Conservation (phyloP, 305 asterid genomes). For the Coffea humblotiana region DNA sequence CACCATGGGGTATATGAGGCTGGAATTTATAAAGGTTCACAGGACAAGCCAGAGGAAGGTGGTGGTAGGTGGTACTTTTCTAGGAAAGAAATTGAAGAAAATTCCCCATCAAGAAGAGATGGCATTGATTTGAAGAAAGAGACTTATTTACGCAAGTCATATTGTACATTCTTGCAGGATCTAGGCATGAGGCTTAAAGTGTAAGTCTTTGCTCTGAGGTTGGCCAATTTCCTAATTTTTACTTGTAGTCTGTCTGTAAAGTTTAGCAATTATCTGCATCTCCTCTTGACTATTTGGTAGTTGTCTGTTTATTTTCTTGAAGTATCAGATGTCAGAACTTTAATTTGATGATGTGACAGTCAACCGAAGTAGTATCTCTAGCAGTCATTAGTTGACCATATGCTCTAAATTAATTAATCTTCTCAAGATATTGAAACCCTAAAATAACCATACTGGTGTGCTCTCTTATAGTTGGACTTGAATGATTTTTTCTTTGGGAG, state of each 20-base stretch:
- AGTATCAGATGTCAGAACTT: too few relatives aligned
- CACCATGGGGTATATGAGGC: slow-evolving; percentile 22
- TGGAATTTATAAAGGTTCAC: slow-evolving; percentile 17
- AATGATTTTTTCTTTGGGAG: background rate
- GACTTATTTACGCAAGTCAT: slow-evolving; percentile 25
- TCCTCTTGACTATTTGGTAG: background rate
- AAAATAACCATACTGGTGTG: background rate
- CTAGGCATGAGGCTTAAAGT: slow-evolving; percentile 32
- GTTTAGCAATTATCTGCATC: too few relatives aligned
- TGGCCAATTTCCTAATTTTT: background rate
- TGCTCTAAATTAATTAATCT: background rate
- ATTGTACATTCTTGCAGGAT: slow-evolving; percentile 32
- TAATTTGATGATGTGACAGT: too few relatives aligned
- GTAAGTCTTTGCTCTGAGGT: slow-evolving; percentile 14
- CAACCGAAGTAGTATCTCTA: too few relatives aligned
- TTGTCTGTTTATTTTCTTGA: too few relatives aligned
- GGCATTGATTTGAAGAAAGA: slow-evolving; percentile 30
- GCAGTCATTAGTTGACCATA: background rate
- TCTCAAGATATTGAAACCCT: background rate
- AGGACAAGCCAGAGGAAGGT: slow-evolving; percentile 24
- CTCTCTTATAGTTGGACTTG: background rate
- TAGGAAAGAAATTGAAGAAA: slow-evolving; percentile 30
- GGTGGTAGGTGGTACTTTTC: slow-evolving; percentile 29
- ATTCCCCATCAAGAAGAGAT: slow-evolving; percentile 30
- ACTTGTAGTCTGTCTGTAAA: background rate